Base-by-base conservation (phyloP, 768 basidiomycete genomes). In the Lentinula guzmanii region DNA sequence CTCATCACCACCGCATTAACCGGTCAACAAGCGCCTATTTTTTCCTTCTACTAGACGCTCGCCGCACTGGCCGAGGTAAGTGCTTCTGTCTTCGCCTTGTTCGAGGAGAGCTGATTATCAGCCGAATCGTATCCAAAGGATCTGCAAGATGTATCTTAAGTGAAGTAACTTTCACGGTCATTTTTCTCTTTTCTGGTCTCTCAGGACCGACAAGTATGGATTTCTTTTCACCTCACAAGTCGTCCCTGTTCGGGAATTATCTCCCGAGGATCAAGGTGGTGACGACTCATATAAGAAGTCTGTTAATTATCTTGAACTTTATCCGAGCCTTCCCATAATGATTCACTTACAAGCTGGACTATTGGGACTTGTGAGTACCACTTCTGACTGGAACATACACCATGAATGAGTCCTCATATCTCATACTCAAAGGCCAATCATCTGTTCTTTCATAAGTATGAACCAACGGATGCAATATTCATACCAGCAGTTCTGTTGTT, bases 321-420 rank as follows among this genome's bases (percentile, higher is more conserved):
- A 41, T 43, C 21, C 37, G 41, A 24, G 41, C 55, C 43, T 56
- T 56, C 55, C 55, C 55, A 56, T 56, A 21, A 56, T 56, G 55
- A 56, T 56, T 56, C 41, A 52, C 51, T 35, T 56, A 3, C 55
- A 56, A 56, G 55, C 55, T 56, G 55, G 55, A 28, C 11, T 56
- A 41, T 28, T 56, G 13, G 55, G 39, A 56, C 55, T 56, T 11
- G 55, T 56, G 39, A 56, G 55, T 45, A 15, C 24, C 5, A 41
- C 21, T 39, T 13, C 35, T 41, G 18, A 5, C 18, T 43, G 8
- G 11, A 10, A 15, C 5, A 31, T 24, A 7, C 5, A 50, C 48
- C n/a, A 50, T 24, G 28, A 13, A 52, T 41, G 15, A 42, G 10
- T 31, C 18, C 24, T 56, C 24, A 24, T 21, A 16, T 41, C 15